These are phyloP conservation scores for Yarrowia yakushimensis DNA, from an alignment of 805 yeast species.

Conservation along the genomic window DNA sequence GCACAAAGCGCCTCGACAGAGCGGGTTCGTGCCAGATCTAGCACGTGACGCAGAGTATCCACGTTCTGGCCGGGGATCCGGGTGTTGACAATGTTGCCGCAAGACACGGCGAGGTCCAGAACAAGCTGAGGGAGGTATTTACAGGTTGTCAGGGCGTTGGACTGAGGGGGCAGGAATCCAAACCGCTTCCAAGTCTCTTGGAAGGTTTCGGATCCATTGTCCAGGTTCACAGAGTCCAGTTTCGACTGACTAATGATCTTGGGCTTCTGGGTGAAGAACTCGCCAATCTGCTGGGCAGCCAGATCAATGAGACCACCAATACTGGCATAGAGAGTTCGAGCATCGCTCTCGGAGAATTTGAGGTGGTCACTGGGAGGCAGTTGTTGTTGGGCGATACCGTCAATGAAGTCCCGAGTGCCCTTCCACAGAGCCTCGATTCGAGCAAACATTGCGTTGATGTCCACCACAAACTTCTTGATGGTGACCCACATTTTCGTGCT, in stretches of 20 bases:
- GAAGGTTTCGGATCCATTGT: not conserved
- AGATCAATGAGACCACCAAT: constrained; percentile 42
- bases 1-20: constrained; percentile 48
- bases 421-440: constrained; percentile 52
- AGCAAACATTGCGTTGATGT: constrained; percentile 40
- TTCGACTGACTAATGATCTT: not conserved
- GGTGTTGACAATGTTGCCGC: constrained; percentile 46
- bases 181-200: constrained; percentile 35
- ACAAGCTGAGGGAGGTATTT: constrained; percentile 50
- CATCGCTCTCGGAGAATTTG: constrained; percentile 38
- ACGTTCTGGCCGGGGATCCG: constrained; percentile 42
- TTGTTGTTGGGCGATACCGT: constrained; percentile 45
- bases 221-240: not conserved
- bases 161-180: constrained; percentile 61
- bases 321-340: constrained; percentile 38
- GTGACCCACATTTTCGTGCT: constrained; percentile 51
- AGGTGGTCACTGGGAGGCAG: constrained; percentile 42
- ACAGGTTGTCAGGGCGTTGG: constrained; percentile 60
- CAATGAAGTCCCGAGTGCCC: constrained; percentile 52
- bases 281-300: constrained; percentile 32
- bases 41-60: constrained; percentile 40
- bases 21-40: constrained; percentile 43
- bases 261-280: constrained; percentile 32
- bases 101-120: constrained; percentile 42
- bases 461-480: constrained; percentile 43